Percentiles rank a stretch among this genome's conserved stretches.
Conservation (phyloP, 2,329 filamentous ascomycete species). For the Aspergillus pseudotamarii region DNA sequence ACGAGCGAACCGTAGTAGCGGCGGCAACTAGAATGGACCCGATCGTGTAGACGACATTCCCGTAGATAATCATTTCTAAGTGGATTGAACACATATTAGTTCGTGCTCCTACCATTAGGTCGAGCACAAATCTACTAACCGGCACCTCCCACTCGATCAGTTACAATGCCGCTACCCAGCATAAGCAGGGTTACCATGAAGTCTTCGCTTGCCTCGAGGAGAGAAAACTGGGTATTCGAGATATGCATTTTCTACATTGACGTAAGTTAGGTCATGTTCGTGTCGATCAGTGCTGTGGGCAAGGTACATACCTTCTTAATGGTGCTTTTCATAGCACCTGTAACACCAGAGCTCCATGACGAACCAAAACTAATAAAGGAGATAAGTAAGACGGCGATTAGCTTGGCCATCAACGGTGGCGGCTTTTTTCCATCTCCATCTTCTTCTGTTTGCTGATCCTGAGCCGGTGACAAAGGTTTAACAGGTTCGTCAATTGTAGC, state of each 20-base stretch:
- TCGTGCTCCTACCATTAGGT: background rate
- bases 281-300: background rate
- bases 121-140: slow-evolving; percentile 30
- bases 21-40: slow-evolving; percentile 63
- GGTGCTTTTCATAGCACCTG: slow-evolving; percentile 63
- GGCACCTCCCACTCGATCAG: slow-evolving; percentile 62
- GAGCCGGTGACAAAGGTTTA: background rate
- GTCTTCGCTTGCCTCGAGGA: slow-evolving; percentile 63
- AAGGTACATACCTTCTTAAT: slow-evolving; percentile 54
- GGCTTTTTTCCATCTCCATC: slow-evolving; percentile 21
- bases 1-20: slow-evolving; percentile 59
- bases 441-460: background rate
- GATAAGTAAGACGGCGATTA: slow-evolving; percentile 50
- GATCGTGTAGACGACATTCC: slow-evolving; percentile 62
- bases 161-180: slow-evolving; percentile 57
- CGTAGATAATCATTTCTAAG: slow-evolving; percentile 58
- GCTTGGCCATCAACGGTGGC: slow-evolving; percentile 35
- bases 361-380: slow-evolving; percentile 60
- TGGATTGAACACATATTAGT: background rate
- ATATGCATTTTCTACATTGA: slow-evolving; percentile 54
- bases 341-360: slow-evolving; percentile 63
- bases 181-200: slow-evolving; percentile 64
- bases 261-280: background rate
- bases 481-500: background rate
- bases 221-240: slow-evolving; percentile 61